Evolutionary conservation across 805 yeast species (phyloP), one percentile per base, ranked within the genome.

Genomic region (Zygosaccharomyces siamensis): DNA sequence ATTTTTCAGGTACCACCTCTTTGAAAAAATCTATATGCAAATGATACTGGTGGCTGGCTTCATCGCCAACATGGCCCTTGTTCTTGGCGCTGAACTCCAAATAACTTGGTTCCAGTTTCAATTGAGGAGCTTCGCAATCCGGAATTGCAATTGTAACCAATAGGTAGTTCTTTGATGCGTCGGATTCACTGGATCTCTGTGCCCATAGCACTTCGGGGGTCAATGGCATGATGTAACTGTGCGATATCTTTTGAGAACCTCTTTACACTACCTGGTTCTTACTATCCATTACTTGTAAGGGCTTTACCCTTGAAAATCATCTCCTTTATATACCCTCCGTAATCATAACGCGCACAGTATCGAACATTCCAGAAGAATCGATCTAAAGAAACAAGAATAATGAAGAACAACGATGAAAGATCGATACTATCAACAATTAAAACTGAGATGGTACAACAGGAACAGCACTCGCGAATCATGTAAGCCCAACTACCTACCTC

Each of bases 161-260:
- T 18, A 93, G 59, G 32, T 89, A 63, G 68, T 92, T 92, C 70
- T 87, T 90, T 27, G 78, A 73, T 8, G 79, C 77, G 33, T 83
- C 95, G 3, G 75, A 68, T n/a, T 75, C 84, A 63, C 76, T 81
- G 47, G 97, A 89, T 71, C 99, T 87, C 75, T 92, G 99, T 10
- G 99, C 98, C 99, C 99, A 92, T 65, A 82, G 74, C 36, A 88
- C 92, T 73, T 70, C 72, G 42, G 83, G 80, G 47, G 60, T 60
- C 45, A 62, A 51, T 31, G 46, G 36, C 44, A 41, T 41, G 27
- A 12, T 41, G 28, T 20, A 11, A 18, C 7, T 12, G 31, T n/a
- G 33, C 10, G 3, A 28, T 24, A 14, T 26, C n/a, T 14, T 23
- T 11, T 28, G 7, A 21, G 24, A 23, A 23, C 24, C 24, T 23